Evolutionary conservation across 129 eudicot species (phyloP), one percentile per base, ranked within the genome.

Genomic region (Escallonia rubra): DNA sequence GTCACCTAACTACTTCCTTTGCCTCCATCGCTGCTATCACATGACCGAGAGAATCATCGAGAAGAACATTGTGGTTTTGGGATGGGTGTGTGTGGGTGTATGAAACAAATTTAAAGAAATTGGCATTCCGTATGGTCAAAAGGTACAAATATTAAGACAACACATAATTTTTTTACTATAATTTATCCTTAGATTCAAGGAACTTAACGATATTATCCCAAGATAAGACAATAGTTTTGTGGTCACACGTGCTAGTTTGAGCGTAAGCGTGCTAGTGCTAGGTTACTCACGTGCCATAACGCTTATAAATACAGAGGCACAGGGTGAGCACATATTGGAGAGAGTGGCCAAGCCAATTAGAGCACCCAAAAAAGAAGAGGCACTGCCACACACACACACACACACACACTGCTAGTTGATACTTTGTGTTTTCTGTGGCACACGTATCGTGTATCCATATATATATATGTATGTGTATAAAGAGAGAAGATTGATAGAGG

Each of bases 281-380:
- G 72, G 78, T 66, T 63, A 51, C 54, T 73, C 87, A 85, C 91
- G 87, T 81, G 91, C 83, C 71, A 74, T 7, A 39, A 49, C 60
- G 65, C 72, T 40, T 85, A 81, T 79, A 85, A 72, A 79, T 79
- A 69, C 50, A 73, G 58, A 23, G 34, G 34, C 34, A 57, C 76
- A 71, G 71, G 50, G 10, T 46, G 0, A 54, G 59, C 5, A 3
- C 59, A 11, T 54, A 54, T 54, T 13, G 38, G 4, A 54, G 5
- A 4, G 59, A 11, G n/a, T 4, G 23, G 34, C 4, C n/a, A 54
- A 11, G 5, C 14, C 0, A 11, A 2, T 1, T 3, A 13, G 14
- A 50, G 55, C 13, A 50, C 10, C 12, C 34, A 23, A 5, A 50
- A 50, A 4, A 4, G 4, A 3, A 50, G 11, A 8, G 3, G 55